Evolutionary conservation across 1,284 basidiomycete genomes (phyloP).

Genomic region (Ganoderma lucidum): DNA sequence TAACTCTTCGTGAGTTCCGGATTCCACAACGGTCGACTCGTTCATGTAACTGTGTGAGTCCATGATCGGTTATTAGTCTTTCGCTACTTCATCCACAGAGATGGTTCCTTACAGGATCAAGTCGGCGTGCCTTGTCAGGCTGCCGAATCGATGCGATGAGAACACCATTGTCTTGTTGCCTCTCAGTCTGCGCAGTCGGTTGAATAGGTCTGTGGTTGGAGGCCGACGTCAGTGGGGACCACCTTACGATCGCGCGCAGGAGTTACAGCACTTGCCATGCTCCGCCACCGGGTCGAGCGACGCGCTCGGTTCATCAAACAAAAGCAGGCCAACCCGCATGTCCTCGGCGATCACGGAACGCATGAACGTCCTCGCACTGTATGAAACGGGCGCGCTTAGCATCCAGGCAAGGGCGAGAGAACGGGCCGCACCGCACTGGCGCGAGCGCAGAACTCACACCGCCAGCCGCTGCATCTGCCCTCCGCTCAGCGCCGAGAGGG

Average conservation of each 20-base stretch:
- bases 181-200: slow-evolving; percentile 56
- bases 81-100: background rate
- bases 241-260: background rate
- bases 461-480: slow-evolving; percentile 65
- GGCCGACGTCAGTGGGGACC: no score
- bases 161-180: slow-evolving; percentile 72
- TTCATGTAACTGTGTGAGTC: slow-evolving; percentile 54
- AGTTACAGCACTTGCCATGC: slow-evolving; percentile 52
- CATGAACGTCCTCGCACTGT: background rate
- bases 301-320: slow-evolving; percentile 1
- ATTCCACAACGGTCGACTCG: slow-evolving; percentile 59
- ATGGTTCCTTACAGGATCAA: slow-evolving; percentile 56
- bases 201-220: slow-evolving; percentile 58
- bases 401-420: background rate
- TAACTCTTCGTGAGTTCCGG: slow-evolving; percentile 59
- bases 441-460: background rate
- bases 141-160: slow-evolving; percentile 75
- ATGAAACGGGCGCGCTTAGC: background rate
- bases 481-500: slow-evolving; percentile 59
- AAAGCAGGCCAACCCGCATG: background rate
- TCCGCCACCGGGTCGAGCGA: slow-evolving; percentile 62
- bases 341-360: background rate
- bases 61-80: background rate
- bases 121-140: slow-evolving; percentile 69
- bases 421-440: no score